Percentiles rank a stretch among this genome's conserved stretches.
Conservation (phyloP, 2,329 filamentous ascomycete species). For the Aspergillus fischeri region DNA sequence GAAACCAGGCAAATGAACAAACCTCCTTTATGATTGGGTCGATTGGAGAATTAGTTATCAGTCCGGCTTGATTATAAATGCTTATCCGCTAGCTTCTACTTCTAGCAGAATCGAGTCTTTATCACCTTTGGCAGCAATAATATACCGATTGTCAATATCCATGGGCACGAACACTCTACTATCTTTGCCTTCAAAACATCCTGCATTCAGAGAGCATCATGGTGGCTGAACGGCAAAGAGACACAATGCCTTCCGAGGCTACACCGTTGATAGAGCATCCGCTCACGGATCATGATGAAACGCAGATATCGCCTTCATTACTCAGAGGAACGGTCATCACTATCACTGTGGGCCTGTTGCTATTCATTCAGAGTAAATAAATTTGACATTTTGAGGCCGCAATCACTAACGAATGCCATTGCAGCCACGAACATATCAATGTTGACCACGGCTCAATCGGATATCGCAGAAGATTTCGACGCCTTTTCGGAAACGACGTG, state of each 20-base stretch:
- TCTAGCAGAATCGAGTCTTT: background rate
- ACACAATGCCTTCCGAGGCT: conserved; percentile 10
- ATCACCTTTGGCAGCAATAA: background rate
- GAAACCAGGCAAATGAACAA: background rate
- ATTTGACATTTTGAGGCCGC: background rate
- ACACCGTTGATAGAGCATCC: conserved; percentile 12
- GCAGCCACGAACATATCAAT: conserved; percentile 69
- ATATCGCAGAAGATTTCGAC: conserved; percentile 69
- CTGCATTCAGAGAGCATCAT: background rate
- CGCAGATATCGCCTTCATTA: conserved; percentile 3
- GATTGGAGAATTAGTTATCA: background rate
- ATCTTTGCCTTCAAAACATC: background rate
- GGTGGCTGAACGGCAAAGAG: conserved; percentile 3
- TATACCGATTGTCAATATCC: background rate
- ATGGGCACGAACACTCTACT: background rate
- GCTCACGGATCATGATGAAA: background rate
- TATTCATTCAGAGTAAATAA: conserved; percentile 16
- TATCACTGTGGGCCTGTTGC: conserved; percentile 11
- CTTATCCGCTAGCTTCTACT: background rate
- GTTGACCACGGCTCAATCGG: conserved; percentile 75
- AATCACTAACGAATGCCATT: background rate
- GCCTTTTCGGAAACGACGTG: conserved; percentile 70
- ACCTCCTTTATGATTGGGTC: background rate
- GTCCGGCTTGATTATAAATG: background rate
- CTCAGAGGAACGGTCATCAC: conserved; percentile 11